Conservation (phyloP, 768 basidiomycete species). For the Hebeloma cylindrosporum region DNA sequence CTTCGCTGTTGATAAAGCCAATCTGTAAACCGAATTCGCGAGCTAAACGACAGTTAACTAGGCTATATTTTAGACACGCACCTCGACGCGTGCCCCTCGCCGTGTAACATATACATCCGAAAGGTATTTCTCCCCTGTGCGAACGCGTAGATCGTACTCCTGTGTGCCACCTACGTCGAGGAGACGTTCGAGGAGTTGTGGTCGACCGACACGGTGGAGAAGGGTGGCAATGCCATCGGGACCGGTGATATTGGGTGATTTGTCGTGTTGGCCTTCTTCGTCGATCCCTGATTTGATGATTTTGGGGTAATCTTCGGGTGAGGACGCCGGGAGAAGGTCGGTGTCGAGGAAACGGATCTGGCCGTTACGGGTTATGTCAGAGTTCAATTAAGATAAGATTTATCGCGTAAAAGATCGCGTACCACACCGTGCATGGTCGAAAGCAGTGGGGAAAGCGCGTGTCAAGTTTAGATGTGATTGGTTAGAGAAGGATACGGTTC, state of each 20-base stretch:
- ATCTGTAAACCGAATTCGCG: constrained; percentile 7
- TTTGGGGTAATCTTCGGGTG: constrained; percentile 25
- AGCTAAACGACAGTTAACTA: neutral
- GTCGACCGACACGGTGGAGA: constrained; percentile 20
- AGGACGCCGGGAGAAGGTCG: constrained; percentile 20
- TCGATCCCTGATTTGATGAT: constrained; percentile 28
- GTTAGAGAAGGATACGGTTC: too few species aligned
- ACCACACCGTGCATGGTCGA: constrained; percentile 20
- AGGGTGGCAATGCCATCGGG: constrained; percentile 22
- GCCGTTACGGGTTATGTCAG: neutral
- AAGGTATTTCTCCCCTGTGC: neutral
- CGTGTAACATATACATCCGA: constrained; percentile 13
- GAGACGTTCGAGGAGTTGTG: constrained; percentile 21
- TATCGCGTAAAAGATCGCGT: neutral
- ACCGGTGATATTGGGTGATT: constrained; percentile 21
- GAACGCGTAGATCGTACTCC: constrained; percentile 17
- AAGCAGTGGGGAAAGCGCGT: too few species aligned
- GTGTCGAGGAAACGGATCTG: constrained; percentile 24
- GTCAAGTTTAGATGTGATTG: too few species aligned
- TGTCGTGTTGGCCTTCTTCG: constrained; percentile 25
- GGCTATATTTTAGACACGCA: neutral
- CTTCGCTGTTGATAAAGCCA: constrained; percentile 15
- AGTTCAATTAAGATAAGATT: neutral
- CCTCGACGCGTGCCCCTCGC: constrained; percentile 9
- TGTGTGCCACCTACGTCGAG: constrained; percentile 21